Percentiles rank a stretch among this genome's conserved stretches.
These are phyloP conservation scores for Lenwebbia sp. DNA, from an alignment of 345 rosid genomes.

Conservation along the genomic window DNA sequence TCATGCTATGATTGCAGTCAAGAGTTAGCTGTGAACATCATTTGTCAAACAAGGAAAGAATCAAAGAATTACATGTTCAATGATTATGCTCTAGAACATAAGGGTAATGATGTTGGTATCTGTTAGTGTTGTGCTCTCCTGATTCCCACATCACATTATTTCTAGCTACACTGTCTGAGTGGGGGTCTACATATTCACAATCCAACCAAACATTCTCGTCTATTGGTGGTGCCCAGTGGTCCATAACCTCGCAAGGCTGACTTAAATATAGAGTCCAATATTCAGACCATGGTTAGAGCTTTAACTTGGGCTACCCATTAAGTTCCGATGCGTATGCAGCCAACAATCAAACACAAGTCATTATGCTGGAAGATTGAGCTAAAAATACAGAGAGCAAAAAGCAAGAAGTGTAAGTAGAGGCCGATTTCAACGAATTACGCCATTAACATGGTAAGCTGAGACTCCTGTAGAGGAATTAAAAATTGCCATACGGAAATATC, in stretches of 20 bases:
- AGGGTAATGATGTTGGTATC: background rate
- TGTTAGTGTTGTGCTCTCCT: background rate
- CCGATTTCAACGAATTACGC: background rate
- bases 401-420: background rate
- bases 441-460: background rate
- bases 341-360: background rate
- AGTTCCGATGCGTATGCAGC: rapidly evolving
- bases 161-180: rapidly evolving
- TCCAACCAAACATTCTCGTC: background rate
- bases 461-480: background rate
- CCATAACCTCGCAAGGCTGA: background rate
- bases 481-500: background rate
- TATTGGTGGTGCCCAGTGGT: background rate
- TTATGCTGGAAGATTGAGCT: background rate
- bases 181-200: background rate
- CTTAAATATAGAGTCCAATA: background rate
- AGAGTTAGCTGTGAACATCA: background rate
- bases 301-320: background rate
- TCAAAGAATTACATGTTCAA: background rate
- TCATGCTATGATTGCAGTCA: background rate
- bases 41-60: background rate
- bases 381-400: background rate
- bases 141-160: background rate
- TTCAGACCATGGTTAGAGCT: background rate
- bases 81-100: background rate